phyloP scores from a whole-genome alignment of 2,329 filamentous ascomycete species.

The Blastomyces gilchristii region DNA sequence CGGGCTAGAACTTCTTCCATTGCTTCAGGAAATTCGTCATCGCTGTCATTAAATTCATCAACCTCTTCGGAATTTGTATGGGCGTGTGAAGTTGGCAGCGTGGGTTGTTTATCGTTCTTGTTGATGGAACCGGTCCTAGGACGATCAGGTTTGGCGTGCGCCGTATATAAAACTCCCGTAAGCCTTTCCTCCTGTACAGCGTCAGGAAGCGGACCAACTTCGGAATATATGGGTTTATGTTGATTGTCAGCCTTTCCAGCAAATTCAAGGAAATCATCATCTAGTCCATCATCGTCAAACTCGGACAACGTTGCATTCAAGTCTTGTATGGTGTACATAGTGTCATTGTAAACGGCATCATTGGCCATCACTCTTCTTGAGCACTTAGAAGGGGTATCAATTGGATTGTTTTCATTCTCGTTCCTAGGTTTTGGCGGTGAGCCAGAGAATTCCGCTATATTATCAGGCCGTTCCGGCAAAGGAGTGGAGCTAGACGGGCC shows the following conservation, averaged over 20 bases:
- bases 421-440: conserved; percentile 23
- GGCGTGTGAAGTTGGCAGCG: neutral
- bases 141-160: neutral
- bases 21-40: conserved; percentile 50
- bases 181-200: neutral
- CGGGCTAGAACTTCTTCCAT: conserved; percentile 48
- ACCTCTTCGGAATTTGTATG: neutral
- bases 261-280: conserved; percentile 36
- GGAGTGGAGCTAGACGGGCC: conserved; percentile 37
- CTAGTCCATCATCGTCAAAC: conserved; percentile 40
- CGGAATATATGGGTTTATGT: neutral
- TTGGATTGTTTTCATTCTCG: conserved; percentile 8
- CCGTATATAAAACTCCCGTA: neutral
- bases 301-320: conserved; percentile 30
- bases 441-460: conserved; percentile 23
- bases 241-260: conserved; percentile 11
- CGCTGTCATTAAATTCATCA: conserved; percentile 60
- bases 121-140: neutral
- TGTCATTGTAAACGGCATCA: neutral
- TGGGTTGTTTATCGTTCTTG: neutral
- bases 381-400: conserved; percentile 21
- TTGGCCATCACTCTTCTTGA: neutral
- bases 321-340: conserved; percentile 1
- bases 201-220: neutral
- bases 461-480: conserved; percentile 27